Evolutionary conservation across 768 basidiomycete genomes (phyloP).

Genomic region (Paxillus ammoniavirescens): DNA sequence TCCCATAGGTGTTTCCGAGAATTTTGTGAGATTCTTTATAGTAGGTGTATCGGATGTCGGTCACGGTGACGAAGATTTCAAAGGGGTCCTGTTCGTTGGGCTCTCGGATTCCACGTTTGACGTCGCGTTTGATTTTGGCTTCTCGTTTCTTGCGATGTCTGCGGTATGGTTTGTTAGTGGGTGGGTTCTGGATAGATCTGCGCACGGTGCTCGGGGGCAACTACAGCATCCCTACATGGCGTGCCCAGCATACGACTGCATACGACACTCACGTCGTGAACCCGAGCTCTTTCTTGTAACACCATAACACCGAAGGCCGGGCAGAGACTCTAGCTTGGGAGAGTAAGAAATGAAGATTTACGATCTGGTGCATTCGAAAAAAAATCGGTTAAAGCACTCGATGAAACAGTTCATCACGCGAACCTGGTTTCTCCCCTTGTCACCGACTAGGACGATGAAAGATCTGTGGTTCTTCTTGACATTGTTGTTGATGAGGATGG

Average conservation of each 20-base stretch:
- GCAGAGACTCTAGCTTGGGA: constrained; percentile 90
- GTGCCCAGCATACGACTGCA: background rate
- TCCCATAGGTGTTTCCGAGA: constrained; percentile 95
- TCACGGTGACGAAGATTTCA: constrained; percentile 98
- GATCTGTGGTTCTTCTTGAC: constrained; percentile 84
- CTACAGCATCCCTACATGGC: background rate
- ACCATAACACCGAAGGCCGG: constrained; percentile 92
- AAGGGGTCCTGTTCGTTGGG: constrained; percentile 96
- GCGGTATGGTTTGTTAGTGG: background rate
- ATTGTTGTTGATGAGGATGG: constrained; percentile 85
- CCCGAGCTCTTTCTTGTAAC: constrained; percentile 97
- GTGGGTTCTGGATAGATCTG: background rate
- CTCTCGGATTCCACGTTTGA: constrained; percentile 91
- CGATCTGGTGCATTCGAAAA: constrained; percentile 50
- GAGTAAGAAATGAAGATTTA: constrained; percentile 93
- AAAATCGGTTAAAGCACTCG: background rate
- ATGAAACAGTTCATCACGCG: constrained; percentile 14
- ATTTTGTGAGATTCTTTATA: constrained; percentile 98
- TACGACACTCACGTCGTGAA: constrained; percentile 74
- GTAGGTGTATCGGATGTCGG: constrained; percentile 98
- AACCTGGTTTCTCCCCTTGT: constrained; percentile 89
- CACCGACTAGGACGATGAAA: constrained; percentile 95
- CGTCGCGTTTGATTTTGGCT: constrained; percentile 93
- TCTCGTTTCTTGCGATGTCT: constrained; percentile 97
- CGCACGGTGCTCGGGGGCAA: background rate